phyloP scores from a whole-genome alignment of 2,329 filamentous ascomycete species.

The Aspergillus pseudoterreus region DNA sequence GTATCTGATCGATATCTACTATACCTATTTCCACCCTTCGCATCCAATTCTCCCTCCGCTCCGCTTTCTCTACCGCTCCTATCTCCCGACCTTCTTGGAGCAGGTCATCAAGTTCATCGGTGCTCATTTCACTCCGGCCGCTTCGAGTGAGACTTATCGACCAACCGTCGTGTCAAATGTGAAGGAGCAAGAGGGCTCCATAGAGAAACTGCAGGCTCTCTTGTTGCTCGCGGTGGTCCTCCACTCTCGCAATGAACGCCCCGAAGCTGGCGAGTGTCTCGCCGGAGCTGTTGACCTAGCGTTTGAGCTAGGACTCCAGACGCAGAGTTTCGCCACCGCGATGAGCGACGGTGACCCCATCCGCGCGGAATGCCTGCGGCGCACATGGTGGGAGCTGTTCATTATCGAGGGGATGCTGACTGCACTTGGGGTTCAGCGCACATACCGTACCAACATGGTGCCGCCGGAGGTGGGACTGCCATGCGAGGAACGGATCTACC shows the following conservation, averaged over 20 bases:
- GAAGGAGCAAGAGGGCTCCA: slow-evolving; percentile 41
- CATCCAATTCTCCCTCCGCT: slow-evolving; percentile 57
- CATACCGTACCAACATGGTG: slow-evolving; percentile 66
- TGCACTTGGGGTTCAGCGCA: slow-evolving; percentile 53
- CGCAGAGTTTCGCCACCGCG: slow-evolving; percentile 60
- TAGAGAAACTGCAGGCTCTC: slow-evolving; percentile 72
- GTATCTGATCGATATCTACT: slow-evolving; percentile 52
- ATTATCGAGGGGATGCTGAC: slow-evolving; percentile 82
- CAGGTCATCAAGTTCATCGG: slow-evolving; percentile 57
- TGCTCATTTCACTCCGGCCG: slow-evolving; percentile 49
- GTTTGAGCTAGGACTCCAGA: slow-evolving; percentile 72
- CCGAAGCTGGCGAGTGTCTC: slow-evolving; percentile 65
- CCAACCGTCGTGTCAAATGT: slow-evolving; percentile 29
- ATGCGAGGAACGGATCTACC: slow-evolving; percentile 71
- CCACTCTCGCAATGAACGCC: slow-evolving; percentile 70
- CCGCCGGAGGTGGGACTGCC: slow-evolving; percentile 68
- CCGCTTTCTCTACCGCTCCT: slow-evolving; percentile 34
- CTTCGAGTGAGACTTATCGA: slow-evolving; percentile 45
- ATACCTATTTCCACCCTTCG: slow-evolving; percentile 52
- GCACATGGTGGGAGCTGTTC: slow-evolving; percentile 88
- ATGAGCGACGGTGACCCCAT: slow-evolving; percentile 63
- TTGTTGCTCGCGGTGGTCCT: slow-evolving; percentile 73
- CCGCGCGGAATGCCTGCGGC: slow-evolving; percentile 76
- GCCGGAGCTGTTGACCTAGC: slow-evolving; percentile 66
- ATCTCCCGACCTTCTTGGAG: slow-evolving; percentile 46